Conservation (phyloP, 371 early-diverging fungal genomes). For the Gilbertella persicaria region DNA sequence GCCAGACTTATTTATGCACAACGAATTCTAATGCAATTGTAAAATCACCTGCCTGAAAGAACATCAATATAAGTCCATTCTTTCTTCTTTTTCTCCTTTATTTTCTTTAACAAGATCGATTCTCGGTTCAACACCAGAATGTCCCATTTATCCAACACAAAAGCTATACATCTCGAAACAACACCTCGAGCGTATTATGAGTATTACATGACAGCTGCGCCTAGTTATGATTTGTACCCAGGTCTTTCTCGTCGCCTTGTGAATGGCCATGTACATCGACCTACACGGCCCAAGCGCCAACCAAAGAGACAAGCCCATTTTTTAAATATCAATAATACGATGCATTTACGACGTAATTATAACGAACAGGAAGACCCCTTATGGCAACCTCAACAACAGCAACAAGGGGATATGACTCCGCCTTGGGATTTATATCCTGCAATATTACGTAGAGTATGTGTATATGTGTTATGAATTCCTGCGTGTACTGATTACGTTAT, state of each 20-base stretch:
- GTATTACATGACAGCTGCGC: slow-evolving; percentile 32
- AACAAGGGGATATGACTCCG: slow-evolving; percentile 13
- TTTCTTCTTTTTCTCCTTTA: slow-evolving; percentile 7
- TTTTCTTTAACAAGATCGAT: slow-evolving; percentile 9
- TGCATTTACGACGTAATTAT: slow-evolving; percentile 3
- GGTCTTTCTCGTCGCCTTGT: slow-evolving; percentile 34
- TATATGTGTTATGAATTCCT: no score
- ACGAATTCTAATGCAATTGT: no score
- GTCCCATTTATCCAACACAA: slow-evolving; percentile 6
- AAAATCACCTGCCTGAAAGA: no score
- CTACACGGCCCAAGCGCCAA: slow-evolving; percentile 9
- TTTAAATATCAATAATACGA: slow-evolving; percentile 19
- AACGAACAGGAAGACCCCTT: slow-evolving; percentile 13
- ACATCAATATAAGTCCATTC: no score
- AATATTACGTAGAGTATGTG: slow-evolving; percentile 43
- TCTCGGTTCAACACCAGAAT: slow-evolving; percentile 31
- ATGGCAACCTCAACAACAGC: slow-evolving; percentile 17
- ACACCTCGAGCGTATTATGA: slow-evolving; percentile 43
- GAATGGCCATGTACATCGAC: slow-evolving; percentile 37
- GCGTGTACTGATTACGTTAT: no score
- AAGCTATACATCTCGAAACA: slow-evolving; percentile 32
- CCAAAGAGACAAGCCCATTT: slow-evolving; percentile 29
- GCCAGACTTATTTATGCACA: no score
- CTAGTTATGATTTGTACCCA: slow-evolving; percentile 47
- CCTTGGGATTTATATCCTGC: slow-evolving; percentile 49